A percentile compares a stretch with the other conserved stretches of the same genome.
Evolutionary conservation across 2,329 filamentous ascomycete genomes (phyloP).

Genomic region (Cercospora zeae-maydis): DNA sequence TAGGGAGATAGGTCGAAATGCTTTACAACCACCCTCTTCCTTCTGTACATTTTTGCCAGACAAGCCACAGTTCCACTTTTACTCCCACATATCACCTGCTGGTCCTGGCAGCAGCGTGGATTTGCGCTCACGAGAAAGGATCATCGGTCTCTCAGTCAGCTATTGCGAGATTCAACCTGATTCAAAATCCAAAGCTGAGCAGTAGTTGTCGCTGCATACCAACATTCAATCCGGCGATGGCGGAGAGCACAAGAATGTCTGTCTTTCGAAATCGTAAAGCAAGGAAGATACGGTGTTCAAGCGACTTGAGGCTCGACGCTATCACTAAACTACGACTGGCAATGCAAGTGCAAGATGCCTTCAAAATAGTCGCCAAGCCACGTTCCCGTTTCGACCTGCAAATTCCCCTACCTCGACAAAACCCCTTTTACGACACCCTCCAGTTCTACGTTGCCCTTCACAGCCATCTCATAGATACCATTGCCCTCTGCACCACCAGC

Average conservation of each 20-base stretch:
- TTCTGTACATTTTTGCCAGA: background rate
- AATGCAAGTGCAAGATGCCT: background rate
- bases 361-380: background rate
- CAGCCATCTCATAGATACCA: conserved; percentile 53
- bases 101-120: background rate
- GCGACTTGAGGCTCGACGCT: background rate
- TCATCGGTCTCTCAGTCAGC: too few species aligned
- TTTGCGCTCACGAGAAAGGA: background rate
- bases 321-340: background rate
- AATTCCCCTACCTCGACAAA: conserved; percentile 36
- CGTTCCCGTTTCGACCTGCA: too few species aligned
- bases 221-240: too few species aligned
- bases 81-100: background rate
- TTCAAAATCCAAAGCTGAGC: too few species aligned
- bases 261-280: too few species aligned
- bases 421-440: conserved; percentile 54
- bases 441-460: conserved; percentile 54
- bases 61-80: background rate
- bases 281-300: too few species aligned
- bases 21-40: background rate
- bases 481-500: conserved; percentile 42
- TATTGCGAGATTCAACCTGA: too few species aligned
- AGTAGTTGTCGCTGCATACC: too few species aligned
- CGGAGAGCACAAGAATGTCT: too few species aligned
- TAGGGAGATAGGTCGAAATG: background rate